These are phyloP conservation scores for Boletus rufocinnamomeus DNA, from an alignment of 768 basidiomycete genomes.

Conservation along the genomic window DNA sequence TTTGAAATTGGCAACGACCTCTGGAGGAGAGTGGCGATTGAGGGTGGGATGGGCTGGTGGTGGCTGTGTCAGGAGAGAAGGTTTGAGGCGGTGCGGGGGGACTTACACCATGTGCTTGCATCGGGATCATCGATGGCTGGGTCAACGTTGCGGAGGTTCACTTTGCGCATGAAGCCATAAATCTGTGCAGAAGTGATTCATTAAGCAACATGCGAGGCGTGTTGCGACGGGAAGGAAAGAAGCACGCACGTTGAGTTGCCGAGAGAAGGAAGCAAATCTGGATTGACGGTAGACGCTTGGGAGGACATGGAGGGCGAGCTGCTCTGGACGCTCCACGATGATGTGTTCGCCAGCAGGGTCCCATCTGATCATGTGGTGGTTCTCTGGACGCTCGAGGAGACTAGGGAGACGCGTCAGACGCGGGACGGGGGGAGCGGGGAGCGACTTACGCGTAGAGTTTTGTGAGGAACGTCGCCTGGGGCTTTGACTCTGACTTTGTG, in stretches of 20 bases:
- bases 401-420: slow-evolving; percentile 42
- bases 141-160: slow-evolving; percentile 93
- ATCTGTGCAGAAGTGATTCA: slow-evolving; percentile 56
- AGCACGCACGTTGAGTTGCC: slow-evolving; percentile 88
- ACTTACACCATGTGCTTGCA: slow-evolving; percentile 95
- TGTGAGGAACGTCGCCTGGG: slow-evolving; percentile 93
- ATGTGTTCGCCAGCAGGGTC: slow-evolving; percentile 92
- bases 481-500: slow-evolving; percentile 76
- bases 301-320: slow-evolving; percentile 90
- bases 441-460: slow-evolving; percentile 88
- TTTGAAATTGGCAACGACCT: slow-evolving; percentile 92
- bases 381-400: slow-evolving; percentile 87
- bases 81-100: slow-evolving; percentile 17
- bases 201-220: slow-evolving; percentile 26
- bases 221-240: slow-evolving; percentile 31
- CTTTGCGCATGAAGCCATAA: slow-evolving; percentile 98
- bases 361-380: slow-evolving; percentile 97
- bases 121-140: slow-evolving; percentile 94
- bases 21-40: slow-evolving; percentile 86
- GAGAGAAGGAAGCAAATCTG: slow-evolving; percentile 94
- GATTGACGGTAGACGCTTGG: slow-evolving; percentile 95
- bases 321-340: slow-evolving; percentile 92
- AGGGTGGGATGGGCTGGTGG: slow-evolving; percentile 87
- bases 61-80: slow-evolving; percentile 25
- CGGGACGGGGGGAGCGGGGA: slow-evolving; percentile 8